These are phyloP conservation scores for Botrytis porri DNA, from an alignment of 2,329 filamentous ascomycete genomes.

Conservation along the genomic window DNA sequence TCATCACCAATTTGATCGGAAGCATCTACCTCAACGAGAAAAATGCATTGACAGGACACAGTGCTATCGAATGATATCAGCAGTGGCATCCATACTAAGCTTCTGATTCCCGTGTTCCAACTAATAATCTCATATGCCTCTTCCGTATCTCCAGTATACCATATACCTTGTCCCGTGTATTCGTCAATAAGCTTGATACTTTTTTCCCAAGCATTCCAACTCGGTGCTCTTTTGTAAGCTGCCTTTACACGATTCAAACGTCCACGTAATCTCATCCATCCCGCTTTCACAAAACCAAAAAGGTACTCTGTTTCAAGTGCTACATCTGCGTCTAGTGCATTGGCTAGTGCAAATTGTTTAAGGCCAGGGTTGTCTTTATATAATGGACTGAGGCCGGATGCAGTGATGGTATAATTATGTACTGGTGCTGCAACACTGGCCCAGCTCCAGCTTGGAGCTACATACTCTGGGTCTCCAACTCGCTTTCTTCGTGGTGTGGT, in stretches of 20 bases:
- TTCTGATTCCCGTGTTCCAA: neutral
- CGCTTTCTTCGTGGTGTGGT: neutral
- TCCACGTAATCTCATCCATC: neutral
- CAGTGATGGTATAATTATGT: neutral
- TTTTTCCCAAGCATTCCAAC: conserved; percentile 1
- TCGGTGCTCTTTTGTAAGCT: neutral
- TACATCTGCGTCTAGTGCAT: neutral
- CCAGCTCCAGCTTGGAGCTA: conserved; percentile 1
- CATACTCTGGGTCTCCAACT: neutral
- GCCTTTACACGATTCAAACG: neutral
- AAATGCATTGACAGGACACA: neutral
- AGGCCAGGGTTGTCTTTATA: neutral
- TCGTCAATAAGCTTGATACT: neutral
- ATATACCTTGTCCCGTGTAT: neutral
- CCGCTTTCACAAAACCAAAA: neutral
- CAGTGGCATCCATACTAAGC: neutral
- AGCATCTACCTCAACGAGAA: neutral
- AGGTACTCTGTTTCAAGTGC: neutral
- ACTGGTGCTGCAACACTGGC: neutral
- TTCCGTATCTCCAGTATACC: neutral
- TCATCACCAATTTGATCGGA: neutral
- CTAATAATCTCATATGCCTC: neutral
- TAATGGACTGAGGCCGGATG: neutral
- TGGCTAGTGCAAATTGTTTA: neutral
- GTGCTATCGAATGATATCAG: neutral